A percentile compares a stretch with the other conserved stretches of the same genome.
Conservation (phyloP, 768 basidiomycete species). For the Mycena latifolia region DNA sequence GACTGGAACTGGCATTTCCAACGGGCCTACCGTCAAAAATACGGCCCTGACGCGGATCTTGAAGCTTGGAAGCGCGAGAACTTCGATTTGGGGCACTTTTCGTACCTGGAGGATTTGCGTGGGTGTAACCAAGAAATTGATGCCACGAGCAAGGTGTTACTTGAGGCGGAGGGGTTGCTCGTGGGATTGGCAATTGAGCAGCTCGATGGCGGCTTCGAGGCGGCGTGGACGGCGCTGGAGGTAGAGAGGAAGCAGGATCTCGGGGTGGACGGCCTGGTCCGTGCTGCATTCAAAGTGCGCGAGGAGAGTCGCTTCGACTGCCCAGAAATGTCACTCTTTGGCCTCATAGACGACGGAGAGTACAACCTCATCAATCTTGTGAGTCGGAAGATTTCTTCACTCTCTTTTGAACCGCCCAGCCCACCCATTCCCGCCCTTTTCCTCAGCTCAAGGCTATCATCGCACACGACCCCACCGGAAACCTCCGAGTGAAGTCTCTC, state of each 20-base stretch:
- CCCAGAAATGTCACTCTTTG: slow-evolving; percentile 20
- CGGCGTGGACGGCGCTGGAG: slow-evolving; percentile 3
- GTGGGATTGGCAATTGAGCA: slow-evolving; percentile 8
- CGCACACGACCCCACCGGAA: slow-evolving; percentile 21
- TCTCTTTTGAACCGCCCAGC: too few species aligned
- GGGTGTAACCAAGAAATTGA: neutral
- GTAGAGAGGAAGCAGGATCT: neutral
- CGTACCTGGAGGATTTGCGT: neutral
- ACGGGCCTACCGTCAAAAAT: neutral
- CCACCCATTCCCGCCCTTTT: neutral
- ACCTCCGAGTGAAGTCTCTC: slow-evolving; percentile 7
- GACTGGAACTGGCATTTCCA: slow-evolving; percentile 27
- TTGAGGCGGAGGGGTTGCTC: neutral
- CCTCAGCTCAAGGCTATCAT: slow-evolving; percentile 17
- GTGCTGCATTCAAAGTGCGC: slow-evolving; percentile 10
- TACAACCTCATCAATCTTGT: slow-evolving; percentile 18
- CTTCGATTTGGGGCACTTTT: neutral
- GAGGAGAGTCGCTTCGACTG: slow-evolving; percentile 22
- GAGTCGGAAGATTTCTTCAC: neutral
- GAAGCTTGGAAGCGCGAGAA: slow-evolving; percentile 9
- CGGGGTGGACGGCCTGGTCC: slow-evolving; percentile 13
- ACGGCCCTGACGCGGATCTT: slow-evolving; percentile 14
- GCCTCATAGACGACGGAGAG: neutral
- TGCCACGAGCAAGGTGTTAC: slow-evolving; percentile 1
- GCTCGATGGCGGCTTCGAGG: slow-evolving; percentile 15